Evolutionary conservation across 2,329 filamentous ascomycete species (phyloP).

Genomic region (Paracorniculantispora psalliotae): DNA sequence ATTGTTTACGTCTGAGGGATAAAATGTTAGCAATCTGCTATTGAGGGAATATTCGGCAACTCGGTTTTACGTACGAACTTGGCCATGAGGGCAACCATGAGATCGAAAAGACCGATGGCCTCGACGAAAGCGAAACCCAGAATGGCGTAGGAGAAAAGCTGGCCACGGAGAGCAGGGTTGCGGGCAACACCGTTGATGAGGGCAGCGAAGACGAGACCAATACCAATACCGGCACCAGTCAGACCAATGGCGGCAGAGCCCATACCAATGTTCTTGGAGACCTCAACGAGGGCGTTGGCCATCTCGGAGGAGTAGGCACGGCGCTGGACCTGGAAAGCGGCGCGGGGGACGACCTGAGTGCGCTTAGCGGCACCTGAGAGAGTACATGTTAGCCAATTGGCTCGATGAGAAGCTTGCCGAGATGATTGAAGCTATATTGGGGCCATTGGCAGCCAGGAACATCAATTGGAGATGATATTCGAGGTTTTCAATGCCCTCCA

Average conservation of each 20-base stretch:
- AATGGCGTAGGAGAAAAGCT: conserved; percentile 94
- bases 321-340: conserved; percentile 60
- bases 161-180: conserved; percentile 90
- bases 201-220: conserved; percentile 88
- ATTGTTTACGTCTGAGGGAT: conserved; percentile 32
- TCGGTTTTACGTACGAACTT: conserved; percentile 63
- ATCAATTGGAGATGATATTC: conserved; percentile 9
- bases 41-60: conserved; percentile 5
- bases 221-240: conserved; percentile 89
- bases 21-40: background rate
- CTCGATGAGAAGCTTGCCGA: conserved; percentile 1
- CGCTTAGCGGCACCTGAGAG: conserved; percentile 59
- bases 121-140: conserved; percentile 93
- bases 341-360: conserved; percentile 61
- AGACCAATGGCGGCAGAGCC: conserved; percentile 87
- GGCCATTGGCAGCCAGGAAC: conserved; percentile 14
- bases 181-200: conserved; percentile 86
- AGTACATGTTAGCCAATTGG: conserved; percentile 28
- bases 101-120: conserved; percentile 83
- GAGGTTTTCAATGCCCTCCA: background rate
- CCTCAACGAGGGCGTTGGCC: conserved; percentile 81
- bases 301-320: conserved; percentile 85
- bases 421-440: background rate
- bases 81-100: conserved; percentile 92
- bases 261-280: conserved; percentile 89